These are phyloP conservation scores for Podospora pseudoanserina DNA, from an alignment of 495 filamentous ascomycete genomes.

Conservation along the genomic window DNA sequence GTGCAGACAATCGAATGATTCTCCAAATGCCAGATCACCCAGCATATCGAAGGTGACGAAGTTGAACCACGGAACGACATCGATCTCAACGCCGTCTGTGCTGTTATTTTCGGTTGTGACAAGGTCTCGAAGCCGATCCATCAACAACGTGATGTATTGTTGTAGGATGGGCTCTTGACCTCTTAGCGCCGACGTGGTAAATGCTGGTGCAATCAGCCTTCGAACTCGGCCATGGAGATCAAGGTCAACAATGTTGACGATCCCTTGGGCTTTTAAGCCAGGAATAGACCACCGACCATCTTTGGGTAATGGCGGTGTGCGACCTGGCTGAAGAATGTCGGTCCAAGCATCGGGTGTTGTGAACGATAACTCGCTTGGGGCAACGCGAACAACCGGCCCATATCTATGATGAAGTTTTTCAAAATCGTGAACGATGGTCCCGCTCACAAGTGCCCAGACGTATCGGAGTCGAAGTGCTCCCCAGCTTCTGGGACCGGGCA, in stretches of 20 bases:
- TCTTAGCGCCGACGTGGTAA: neutral
- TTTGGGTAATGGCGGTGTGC: conserved; percentile 1
- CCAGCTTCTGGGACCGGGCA: neutral
- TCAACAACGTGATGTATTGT: conserved; percentile 7
- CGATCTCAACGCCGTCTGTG: conserved; percentile 3
- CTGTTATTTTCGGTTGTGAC: neutral
- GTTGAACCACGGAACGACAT: conserved; percentile 50
- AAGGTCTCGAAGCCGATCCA: conserved; percentile 8
- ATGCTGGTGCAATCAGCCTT: conserved; percentile 9
- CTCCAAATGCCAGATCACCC: conserved; percentile 53
- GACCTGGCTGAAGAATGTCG: neutral
- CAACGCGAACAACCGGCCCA: conserved; percentile 4
- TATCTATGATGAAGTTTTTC: neutral
- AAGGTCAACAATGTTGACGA: conserved; percentile 3
- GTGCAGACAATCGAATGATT: conserved; percentile 49
- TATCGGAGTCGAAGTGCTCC: conserved; percentile 2
- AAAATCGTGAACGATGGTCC: neutral
- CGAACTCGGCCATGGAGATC: conserved; percentile 10
- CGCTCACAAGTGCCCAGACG: neutral
- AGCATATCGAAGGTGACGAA: conserved; percentile 59
- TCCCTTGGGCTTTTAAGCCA: conserved; percentile 1
- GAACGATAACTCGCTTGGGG: conserved; percentile 1
- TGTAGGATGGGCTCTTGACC: conserved; percentile 14
- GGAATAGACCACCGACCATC: conserved; percentile 17
- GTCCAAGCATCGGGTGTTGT: neutral